Evolutionary conservation across 164 flowering plant genomes (phyloP).

Genomic region (Aristolochia californica): DNA sequence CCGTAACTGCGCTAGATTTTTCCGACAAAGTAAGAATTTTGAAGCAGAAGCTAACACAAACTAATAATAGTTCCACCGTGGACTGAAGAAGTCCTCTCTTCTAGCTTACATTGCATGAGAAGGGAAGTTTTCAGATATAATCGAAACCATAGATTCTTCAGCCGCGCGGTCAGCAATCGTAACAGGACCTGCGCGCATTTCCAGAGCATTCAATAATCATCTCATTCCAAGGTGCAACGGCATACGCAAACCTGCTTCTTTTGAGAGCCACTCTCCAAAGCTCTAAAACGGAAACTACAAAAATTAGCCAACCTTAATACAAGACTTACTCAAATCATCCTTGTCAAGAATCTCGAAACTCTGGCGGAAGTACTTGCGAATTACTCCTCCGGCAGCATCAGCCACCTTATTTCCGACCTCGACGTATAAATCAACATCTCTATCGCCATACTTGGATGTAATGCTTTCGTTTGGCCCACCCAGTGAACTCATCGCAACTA

Average conservation of each 20-base stretch:
- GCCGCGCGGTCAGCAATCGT: slow-evolving; percentile 89
- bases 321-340: slow-evolving; percentile 64
- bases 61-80: not conserved
- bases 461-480: too few relatives aligned
- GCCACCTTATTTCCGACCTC: slow-evolving; percentile 63
- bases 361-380: slow-evolving; percentile 68
- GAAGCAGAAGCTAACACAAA: not conserved
- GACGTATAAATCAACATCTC: slow-evolving; percentile 33
- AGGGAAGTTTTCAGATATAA: slow-evolving; percentile 61
- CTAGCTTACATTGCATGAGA: slow-evolving; percentile 80
- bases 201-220: not conserved
- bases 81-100: not conserved
- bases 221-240: not conserved
- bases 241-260: not conserved
- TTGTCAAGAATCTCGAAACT: slow-evolving; percentile 77
- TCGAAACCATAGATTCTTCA: slow-evolving; percentile 81
- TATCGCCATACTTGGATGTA: slow-evolving; percentile 1
- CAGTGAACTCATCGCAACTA: not conserved
- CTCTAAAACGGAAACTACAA: not conserved
- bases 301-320: not conserved
- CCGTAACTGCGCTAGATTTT: slow-evolving; percentile 52
- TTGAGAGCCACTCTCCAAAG: not conserved
- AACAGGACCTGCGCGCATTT: slow-evolving; percentile 66
- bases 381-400: slow-evolving; percentile 84
- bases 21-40: not conserved